phyloP scores from a whole-genome alignment of 2,329 filamentous ascomycete genomes.

The Rutstroemia sp. region DNA sequence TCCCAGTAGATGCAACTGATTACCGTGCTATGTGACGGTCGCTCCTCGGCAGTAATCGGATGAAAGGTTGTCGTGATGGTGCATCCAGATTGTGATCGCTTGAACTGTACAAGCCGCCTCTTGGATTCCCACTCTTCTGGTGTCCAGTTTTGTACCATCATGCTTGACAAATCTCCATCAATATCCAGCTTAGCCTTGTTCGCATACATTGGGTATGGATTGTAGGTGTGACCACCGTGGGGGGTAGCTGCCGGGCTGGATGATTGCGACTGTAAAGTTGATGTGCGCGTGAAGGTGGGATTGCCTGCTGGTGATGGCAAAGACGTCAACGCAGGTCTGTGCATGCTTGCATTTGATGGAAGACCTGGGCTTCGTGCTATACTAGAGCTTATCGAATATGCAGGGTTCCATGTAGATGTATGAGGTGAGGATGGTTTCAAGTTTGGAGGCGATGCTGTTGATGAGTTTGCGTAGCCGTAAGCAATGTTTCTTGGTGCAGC shows the following conservation, averaged over 20 bases:
- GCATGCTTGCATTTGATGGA: slow-evolving; percentile 26
- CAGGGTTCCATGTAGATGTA: slow-evolving; percentile 38
- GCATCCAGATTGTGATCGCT: slow-evolving; percentile 71
- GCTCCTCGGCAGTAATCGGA: slow-evolving; percentile 69
- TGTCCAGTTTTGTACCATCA: slow-evolving; percentile 78
- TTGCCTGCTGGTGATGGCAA: slow-evolving; percentile 33
- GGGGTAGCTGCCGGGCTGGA: slow-evolving; percentile 39
- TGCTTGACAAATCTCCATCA: slow-evolving; percentile 68
- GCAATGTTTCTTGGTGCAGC: slow-evolving; percentile 35
- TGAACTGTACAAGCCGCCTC: slow-evolving; percentile 83
- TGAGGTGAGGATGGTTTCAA: slow-evolving; percentile 42
- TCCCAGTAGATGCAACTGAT: slow-evolving; percentile 98
- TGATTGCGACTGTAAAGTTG: slow-evolving; percentile 46
- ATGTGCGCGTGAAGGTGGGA: slow-evolving; percentile 60
- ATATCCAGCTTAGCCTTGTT: slow-evolving; percentile 80
- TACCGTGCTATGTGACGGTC: slow-evolving; percentile 78
- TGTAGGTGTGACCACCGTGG: slow-evolving; percentile 29
- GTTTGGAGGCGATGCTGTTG: slow-evolving; percentile 33
- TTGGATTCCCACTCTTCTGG: slow-evolving; percentile 72
- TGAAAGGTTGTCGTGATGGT: slow-evolving; percentile 76
- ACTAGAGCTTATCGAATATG: slow-evolving; percentile 36
- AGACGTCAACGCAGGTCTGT: slow-evolving; percentile 17
- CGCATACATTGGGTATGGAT: slow-evolving; percentile 62
- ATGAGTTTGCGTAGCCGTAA: slow-evolving; percentile 36
- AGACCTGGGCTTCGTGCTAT: slow-evolving; percentile 37